Evolutionary conservation across 2,329 filamentous ascomycete genomes (phyloP), one percentile per base, ranked within the genome.

Genomic region (Trichophyton rubrum): DNA sequence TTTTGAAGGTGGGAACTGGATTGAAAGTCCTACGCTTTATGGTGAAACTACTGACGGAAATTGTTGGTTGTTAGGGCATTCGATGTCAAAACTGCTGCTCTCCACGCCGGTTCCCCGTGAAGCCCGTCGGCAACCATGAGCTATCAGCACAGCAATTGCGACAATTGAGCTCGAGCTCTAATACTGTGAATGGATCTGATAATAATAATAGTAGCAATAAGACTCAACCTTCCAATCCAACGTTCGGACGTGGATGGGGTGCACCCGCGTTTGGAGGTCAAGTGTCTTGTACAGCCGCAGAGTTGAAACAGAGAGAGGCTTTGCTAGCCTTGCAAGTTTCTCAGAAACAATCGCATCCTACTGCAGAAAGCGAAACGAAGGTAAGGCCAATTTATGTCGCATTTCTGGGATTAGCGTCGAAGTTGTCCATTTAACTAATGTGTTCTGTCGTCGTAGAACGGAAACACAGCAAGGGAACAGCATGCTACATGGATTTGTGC

Each of bases 301-400:
- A 67, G 62, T 33, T 56, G 59, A 62, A 64, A 49, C 62, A 62
- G 59, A 61, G 63, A 62, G 43, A 62, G 11, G 6, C 20, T 17
- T 15, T 61, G 3, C 11, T 59, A 33, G 17, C 59, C 17, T 22
- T 24, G 4, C 35, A 43, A 20, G 3, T 11, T 24, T 20, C 22
- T 20, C 56, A 58, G 24, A 20, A 58, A 20, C 15, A 4, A 20
- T 17, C 51, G 13, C 15, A 13, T 8, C 7, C 51, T n/a, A 13
- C 27, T 38, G 33, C 9, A 13, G 27, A 6, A n/a, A 35, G 24
- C 1, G n/a, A 9, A 15, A 22, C 24, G 17, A 15, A 30, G 27
- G 51, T 55, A 11, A 55, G 30, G 1, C 15, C n/a, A 35, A 15
- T 43, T 43, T 43, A n/a, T 43, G 6, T 7, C 6, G 27, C 27